Conservation (phyloP, 306 rosid species). For the Prunus armeniaca region DNA sequence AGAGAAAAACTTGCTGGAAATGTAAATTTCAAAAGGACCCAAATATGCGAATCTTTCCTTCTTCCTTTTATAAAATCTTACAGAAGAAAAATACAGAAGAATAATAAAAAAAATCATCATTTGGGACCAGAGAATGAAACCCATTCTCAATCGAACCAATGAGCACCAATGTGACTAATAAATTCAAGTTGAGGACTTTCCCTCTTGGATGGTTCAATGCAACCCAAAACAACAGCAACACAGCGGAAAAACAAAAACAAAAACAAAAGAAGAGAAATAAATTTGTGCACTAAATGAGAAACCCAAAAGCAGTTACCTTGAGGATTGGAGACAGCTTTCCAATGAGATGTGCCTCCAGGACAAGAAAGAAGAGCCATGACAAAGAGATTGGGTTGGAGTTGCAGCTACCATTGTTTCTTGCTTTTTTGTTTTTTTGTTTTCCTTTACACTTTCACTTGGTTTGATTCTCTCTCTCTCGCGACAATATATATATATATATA, state of each 20-base stretch:
- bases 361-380: constrained; percentile 6
- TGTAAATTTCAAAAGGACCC: background rate
- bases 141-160: background rate
- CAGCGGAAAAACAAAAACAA: background rate
- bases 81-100: no score
- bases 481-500: no score
- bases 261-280: background rate
- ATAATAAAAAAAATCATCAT: background rate
- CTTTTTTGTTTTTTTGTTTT: background rate
- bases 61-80: background rate
- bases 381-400: constrained; percentile 3
- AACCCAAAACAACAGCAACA: background rate
- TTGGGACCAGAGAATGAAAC: constrained; percentile 9
- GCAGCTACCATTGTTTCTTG: background rate
- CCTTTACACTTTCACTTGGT: background rate
- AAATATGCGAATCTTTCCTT: background rate
- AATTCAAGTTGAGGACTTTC: background rate
- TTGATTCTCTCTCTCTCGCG: background rate
- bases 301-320: constrained; percentile 11
- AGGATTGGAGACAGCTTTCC: constrained; percentile 11
- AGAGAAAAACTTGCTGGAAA: background rate
- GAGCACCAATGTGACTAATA: background rate
- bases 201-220: background rate
- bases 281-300: background rate
- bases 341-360: constrained; percentile 7